phyloP scores from a whole-genome alignment of 164 flowering plant species.

The Magnolia officinalis region DNA sequence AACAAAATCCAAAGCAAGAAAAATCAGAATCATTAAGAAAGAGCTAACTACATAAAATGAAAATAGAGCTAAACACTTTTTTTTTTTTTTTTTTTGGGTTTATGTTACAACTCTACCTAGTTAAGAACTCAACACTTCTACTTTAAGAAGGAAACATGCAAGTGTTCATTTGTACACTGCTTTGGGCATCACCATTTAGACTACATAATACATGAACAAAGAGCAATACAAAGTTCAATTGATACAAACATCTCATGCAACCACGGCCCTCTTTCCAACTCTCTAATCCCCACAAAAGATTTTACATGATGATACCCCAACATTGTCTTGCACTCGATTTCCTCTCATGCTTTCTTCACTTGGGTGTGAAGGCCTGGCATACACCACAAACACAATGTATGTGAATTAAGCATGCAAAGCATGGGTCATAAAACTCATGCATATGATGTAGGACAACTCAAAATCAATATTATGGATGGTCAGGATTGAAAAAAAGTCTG shows the following conservation, averaged over 20 bases:
- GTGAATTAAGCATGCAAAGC: background rate
- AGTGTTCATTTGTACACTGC: conserved; percentile 3
- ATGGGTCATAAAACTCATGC: background rate
- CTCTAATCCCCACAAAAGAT: conserved; percentile 1
- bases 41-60: too few relatives aligned
- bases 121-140: background rate
- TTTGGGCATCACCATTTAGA: conserved; percentile 2
- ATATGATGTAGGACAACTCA: too few relatives aligned
- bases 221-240: conserved; percentile 11
- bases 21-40: too few relatives aligned
- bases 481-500: too few relatives aligned
- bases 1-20: too few relatives aligned
- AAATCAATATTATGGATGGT: too few relatives aligned
- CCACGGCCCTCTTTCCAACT: conserved; percentile 9
- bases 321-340: background rate
- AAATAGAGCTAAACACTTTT: too few relatives aligned
- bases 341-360: conserved; percentile 22
- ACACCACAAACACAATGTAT: conserved; percentile 2
- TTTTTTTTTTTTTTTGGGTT: too few relatives aligned
- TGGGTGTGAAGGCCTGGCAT: conserved; percentile 56
- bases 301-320: background rate
- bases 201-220: conserved; percentile 19
- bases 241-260: conserved; percentile 9
- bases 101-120: background rate
- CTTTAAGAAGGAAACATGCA: background rate